Evolutionary conservation across 192 early-diverging fungal genomes (phyloP).

Genomic region (Chytriomyces confervae): DNA sequence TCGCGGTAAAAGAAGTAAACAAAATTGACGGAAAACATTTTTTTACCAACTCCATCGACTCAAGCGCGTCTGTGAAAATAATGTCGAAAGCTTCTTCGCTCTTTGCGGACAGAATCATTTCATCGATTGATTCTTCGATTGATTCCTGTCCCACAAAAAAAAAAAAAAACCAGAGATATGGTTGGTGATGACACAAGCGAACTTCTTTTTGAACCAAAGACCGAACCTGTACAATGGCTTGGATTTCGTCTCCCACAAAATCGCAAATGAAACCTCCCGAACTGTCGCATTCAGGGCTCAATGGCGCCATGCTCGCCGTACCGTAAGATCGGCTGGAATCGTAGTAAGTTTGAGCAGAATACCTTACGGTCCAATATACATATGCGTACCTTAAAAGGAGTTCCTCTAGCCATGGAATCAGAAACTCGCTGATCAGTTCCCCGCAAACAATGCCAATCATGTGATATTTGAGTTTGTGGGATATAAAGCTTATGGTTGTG

Average conservation of each 20-base stretch:
- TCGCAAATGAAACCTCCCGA: constrained; percentile 17
- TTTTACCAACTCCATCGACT: constrained; percentile 13
- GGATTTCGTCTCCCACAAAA: constrained; percentile 10
- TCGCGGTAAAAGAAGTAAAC: background rate
- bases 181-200: no score
- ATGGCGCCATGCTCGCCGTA: background rate
- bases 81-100: constrained; percentile 12
- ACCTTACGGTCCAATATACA: background rate
- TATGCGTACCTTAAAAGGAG: background rate
- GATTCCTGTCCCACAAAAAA: constrained; percentile 8
- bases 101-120: background rate
- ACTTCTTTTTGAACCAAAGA: no score
- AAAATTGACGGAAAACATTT: background rate
- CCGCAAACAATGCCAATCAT: constrained; percentile 5
- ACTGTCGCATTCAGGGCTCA: constrained; percentile 6
- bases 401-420: background rate
- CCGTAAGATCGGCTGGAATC: constrained; percentile 10
- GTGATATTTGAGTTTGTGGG: constrained; percentile 28
- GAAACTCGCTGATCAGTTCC: constrained; percentile 13
- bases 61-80: constrained; percentile 13
- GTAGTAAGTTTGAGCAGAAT: background rate
- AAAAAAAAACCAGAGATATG: background rate
- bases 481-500: background rate
- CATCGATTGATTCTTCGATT: constrained; percentile 7
- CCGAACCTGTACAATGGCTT: background rate